Conservation (phyloP, 352 stramenopile genomes). For the Pythium rhizo-oryzae region DNA sequence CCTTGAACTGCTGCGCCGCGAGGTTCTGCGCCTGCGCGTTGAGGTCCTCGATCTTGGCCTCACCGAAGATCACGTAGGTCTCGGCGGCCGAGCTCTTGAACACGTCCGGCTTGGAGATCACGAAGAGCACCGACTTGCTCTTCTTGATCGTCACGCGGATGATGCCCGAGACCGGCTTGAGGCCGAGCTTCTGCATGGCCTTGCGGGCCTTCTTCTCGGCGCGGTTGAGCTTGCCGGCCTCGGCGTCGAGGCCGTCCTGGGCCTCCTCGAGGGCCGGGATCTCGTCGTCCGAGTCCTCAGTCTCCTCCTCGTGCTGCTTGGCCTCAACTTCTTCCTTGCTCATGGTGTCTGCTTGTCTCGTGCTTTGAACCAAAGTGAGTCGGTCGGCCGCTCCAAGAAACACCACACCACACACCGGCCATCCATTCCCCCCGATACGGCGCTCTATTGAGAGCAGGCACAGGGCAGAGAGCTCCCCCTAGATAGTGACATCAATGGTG, state of each 20-base stretch:
- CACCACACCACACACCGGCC: too few relatives aligned
- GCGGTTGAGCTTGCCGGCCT: conserved; percentile 93
- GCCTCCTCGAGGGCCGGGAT: conserved; percentile 81
- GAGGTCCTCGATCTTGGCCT: conserved; percentile 98
- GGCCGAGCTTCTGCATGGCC: conserved; percentile 98
- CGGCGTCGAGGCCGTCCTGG: conserved; percentile 61
- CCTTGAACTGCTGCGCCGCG: conserved; percentile 94
- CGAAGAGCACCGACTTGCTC: conserved; percentile 97
- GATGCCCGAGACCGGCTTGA: conserved; percentile 96
- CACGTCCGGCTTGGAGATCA: conserved; percentile 98
- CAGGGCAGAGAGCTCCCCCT: conserved; percentile 6
- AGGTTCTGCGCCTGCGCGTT: conserved; percentile 84
- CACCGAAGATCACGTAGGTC: conserved; percentile 98
- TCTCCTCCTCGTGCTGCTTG: conserved; percentile 60
- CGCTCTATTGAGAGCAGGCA: conserved; percentile 24
- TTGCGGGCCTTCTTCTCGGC: conserved; percentile 99
- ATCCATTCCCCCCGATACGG: conserved; percentile 15
- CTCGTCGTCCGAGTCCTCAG: conserved; percentile 77
- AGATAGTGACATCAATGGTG: conserved; percentile 2
- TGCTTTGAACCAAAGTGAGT: conserved; percentile 18
- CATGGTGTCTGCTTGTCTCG: conserved; percentile 33
- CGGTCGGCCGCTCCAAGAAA: too few relatives aligned
- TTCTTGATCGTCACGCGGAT: conserved; percentile 98
- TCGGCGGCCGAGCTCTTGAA: conserved; percentile 97
- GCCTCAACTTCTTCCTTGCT: conserved; percentile 43